A percentile compares a stretch with the other conserved stretches of the same genome.
Conservation (phyloP, 2,329 filamentous ascomycete genomes). For the Penicillium sp. region DNA sequence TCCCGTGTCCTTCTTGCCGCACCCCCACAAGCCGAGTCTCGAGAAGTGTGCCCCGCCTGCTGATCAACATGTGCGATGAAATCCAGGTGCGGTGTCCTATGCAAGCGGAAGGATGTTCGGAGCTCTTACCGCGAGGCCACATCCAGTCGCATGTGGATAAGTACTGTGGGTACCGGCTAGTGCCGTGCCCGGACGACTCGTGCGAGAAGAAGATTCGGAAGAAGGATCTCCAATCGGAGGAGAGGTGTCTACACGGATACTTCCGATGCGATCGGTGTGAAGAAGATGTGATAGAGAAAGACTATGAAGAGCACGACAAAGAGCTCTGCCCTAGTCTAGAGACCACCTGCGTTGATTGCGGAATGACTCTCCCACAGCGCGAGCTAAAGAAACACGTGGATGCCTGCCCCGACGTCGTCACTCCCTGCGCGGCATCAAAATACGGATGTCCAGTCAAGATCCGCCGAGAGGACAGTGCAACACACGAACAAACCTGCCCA, state of each 20-base stretch:
- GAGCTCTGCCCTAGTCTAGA: constrained; percentile 38
- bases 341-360: constrained; percentile 39
- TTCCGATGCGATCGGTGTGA: constrained; percentile 55
- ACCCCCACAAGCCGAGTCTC: constrained; percentile 40
- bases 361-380: constrained; percentile 31
- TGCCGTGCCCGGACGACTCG: constrained; percentile 51
- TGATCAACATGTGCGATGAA: constrained; percentile 62
- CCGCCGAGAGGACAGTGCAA: constrained; percentile 37
- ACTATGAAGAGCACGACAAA: constrained; percentile 48
- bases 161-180: constrained; percentile 56
- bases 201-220: constrained; percentile 55
- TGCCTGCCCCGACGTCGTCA: constrained; percentile 36
- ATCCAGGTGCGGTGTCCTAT: constrained; percentile 60
- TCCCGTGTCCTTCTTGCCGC: constrained; percentile 59
- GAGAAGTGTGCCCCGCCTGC: constrained; percentile 52
- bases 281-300: constrained; percentile 52
- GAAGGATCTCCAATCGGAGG: constrained; percentile 52
- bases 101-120: constrained; percentile 52
- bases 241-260: constrained; percentile 53
- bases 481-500: constrained; percentile 51
- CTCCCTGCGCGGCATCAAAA: constrained; percentile 38
- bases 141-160: constrained; percentile 59
- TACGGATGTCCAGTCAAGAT: constrained; percentile 45
- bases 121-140: constrained; percentile 54
- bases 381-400: constrained; percentile 38